Percentiles rank a stretch among this genome's conserved stretches.
phyloP scores from a whole-genome alignment of 75 land plant species.

The Pseudotsuga menziesii region DNA sequence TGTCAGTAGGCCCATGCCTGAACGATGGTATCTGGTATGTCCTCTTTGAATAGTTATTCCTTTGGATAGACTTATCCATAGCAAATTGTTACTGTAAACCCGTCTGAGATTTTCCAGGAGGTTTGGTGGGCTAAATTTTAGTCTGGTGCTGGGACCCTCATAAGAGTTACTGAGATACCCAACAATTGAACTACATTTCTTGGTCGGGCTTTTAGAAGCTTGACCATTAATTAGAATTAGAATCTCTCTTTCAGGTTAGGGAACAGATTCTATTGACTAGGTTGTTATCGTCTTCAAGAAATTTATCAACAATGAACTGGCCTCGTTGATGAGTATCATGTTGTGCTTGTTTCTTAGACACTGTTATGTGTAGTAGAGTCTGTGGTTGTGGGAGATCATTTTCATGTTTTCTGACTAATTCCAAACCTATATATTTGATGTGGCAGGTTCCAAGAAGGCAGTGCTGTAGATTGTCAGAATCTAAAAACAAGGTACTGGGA shows the following conservation, averaged over 20 bases:
- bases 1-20: slow-evolving; percentile 18
- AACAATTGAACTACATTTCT: neutral
- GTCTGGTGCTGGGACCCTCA: neutral
- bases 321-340: neutral
- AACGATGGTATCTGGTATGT: slow-evolving; percentile 29
- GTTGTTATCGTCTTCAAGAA: no score
- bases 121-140: neutral
- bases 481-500: slow-evolving; percentile 21
- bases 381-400: neutral
- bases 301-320: no score
- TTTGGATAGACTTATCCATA: neutral
- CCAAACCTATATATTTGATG: neutral
- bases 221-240: neutral
- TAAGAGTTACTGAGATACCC: neutral
- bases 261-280: neutral
- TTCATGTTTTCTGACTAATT: neutral
- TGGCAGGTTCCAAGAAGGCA: slow-evolving; percentile 36
- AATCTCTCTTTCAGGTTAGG: neutral
- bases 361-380: neutral
- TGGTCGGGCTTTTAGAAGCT: neutral
- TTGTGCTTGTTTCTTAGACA: neutral
- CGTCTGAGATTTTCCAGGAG: neutral
- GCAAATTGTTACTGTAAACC: slow-evolving; percentile 1
- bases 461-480: slow-evolving; percentile 26
- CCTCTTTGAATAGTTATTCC: neutral